Percentiles rank a stretch among this genome's conserved stretches.
phyloP scores from a whole-genome alignment of 768 basidiomycete genomes.

The Amanita inopinata region DNA sequence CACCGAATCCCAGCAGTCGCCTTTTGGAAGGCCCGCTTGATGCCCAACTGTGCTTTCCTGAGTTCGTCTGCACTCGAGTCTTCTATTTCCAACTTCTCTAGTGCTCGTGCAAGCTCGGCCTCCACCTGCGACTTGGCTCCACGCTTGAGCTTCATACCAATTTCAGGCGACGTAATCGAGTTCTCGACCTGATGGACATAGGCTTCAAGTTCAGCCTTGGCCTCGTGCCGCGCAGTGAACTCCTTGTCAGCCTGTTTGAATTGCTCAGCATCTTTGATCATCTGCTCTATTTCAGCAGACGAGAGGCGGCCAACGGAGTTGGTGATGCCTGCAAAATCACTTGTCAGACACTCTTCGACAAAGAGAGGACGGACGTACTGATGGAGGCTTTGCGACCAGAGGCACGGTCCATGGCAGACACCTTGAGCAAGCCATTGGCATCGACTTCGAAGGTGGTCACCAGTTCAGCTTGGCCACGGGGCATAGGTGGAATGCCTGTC shows the following conservation, averaged over 20 bases:
- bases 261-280: constrained; percentile 99
- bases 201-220: constrained; percentile 95
- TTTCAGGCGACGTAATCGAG: constrained; percentile 93
- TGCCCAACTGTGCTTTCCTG: constrained; percentile 88
- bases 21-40: constrained; percentile 98
- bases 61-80: constrained; percentile 90
- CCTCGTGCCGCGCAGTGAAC: constrained; percentile 96
- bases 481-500: constrained; percentile 98
- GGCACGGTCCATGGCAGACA: constrained; percentile 96
- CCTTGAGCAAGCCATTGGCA: constrained; percentile 98
- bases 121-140: constrained; percentile 93
- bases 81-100: constrained; percentile 98
- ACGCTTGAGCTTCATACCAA: constrained; percentile 98
- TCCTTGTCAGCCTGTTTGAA: constrained; percentile 96
- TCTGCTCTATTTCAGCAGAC: constrained; percentile 96
- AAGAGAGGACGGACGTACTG: constrained; percentile 40
- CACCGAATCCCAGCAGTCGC: constrained; percentile 85
- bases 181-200: constrained; percentile 96
- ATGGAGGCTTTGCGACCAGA: constrained; percentile 99
- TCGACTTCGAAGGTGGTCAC: constrained; percentile 99
- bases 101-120: constrained; percentile 92
- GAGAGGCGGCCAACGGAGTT: constrained; percentile 99
- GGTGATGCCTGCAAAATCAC: constrained; percentile 62
- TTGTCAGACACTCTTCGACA: constrained; percentile 7
- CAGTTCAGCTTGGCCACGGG: constrained; percentile 97